phyloP scores from a whole-genome alignment of 495 filamentous ascomycete genomes.

The Aspergillus incahuasiensis region DNA sequence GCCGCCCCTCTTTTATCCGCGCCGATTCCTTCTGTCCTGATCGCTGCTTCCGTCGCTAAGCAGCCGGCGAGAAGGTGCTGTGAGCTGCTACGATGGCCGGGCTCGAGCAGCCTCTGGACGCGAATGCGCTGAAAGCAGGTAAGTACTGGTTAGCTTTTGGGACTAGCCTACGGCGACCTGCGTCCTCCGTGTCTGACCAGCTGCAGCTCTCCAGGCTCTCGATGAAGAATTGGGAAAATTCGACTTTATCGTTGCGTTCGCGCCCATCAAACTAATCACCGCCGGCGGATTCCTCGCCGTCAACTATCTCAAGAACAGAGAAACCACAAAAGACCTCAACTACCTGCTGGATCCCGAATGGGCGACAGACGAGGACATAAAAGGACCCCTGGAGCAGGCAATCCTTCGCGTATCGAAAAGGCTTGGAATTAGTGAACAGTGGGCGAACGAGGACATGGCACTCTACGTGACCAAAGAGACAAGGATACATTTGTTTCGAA shows the following conservation, averaged over 20 bases:
- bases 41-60: slow-evolving; percentile 3
- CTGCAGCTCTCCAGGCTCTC: slow-evolving; percentile 11
- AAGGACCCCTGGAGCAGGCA: slow-evolving; percentile 11
- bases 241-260: slow-evolving; percentile 15
- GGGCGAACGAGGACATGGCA: slow-evolving; percentile 13
- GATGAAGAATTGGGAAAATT: slow-evolving; percentile 15
- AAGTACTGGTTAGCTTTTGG: slow-evolving; percentile 1
- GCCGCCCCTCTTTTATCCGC: background rate
- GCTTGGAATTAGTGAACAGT: slow-evolving; percentile 3
- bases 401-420: slow-evolving; percentile 8
- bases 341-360: slow-evolving; percentile 15
- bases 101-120: slow-evolving; percentile 6
- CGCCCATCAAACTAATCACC: slow-evolving; percentile 13
- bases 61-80: background rate
- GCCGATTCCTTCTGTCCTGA: background rate
- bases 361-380: slow-evolving; percentile 12
- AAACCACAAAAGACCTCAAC: slow-evolving; percentile 10
- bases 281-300: slow-evolving; percentile 13
- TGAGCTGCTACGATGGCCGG: slow-evolving; percentile 8
- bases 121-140: slow-evolving; percentile 11
- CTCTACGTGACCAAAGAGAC: slow-evolving; percentile 11
- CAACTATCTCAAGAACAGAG: slow-evolving; percentile 13
- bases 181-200: background rate
- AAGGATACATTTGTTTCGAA: slow-evolving; percentile 9
- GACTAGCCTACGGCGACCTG: background rate